These are phyloP conservation scores for Kwoniella pini DNA, from an alignment of 768 basidiomycete genomes.

Conservation along the genomic window DNA sequence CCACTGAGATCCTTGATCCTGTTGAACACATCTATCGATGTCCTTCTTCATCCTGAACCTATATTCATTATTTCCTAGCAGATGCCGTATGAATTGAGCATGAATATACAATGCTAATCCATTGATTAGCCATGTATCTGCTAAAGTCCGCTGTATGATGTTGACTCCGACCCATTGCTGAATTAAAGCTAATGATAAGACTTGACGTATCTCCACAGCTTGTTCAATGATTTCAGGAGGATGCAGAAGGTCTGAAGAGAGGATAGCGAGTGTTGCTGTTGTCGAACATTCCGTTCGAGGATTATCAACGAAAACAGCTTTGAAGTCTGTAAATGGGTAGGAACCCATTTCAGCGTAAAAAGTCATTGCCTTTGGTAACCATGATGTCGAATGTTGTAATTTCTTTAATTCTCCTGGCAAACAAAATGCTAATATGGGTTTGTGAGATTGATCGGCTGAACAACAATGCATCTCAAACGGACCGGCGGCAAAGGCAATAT, in stretches of 20 bases:
- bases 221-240: constrained; percentile 89
- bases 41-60: constrained; percentile 93
- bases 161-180: constrained; percentile 98
- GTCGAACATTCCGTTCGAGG: constrained; percentile 79
- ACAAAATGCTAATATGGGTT: constrained; percentile 82
- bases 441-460: constrained; percentile 52
- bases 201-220: constrained; percentile 83
- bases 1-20: constrained; percentile 83
- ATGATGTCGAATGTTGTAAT: constrained; percentile 69
- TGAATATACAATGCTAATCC: constrained; percentile 89
- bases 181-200: constrained; percentile 81
- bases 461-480: constrained; percentile 81
- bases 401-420: constrained; percentile 80
- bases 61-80: constrained; percentile 96
- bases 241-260: constrained; percentile 78
- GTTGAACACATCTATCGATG: constrained; percentile 84
- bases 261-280: constrained; percentile 76
- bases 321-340: constrained; percentile 90
- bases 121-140: constrained; percentile 96
- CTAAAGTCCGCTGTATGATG: constrained; percentile 87
- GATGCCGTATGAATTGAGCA: constrained; percentile 77
- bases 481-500: constrained; percentile 92
- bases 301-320: constrained; percentile 90
- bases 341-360: constrained; percentile 93
- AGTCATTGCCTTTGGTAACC: constrained; percentile 79